Evolutionary conservation across 164 flowering plant genomes (phyloP).

Genomic region (Houttuynia cordata): DNA sequence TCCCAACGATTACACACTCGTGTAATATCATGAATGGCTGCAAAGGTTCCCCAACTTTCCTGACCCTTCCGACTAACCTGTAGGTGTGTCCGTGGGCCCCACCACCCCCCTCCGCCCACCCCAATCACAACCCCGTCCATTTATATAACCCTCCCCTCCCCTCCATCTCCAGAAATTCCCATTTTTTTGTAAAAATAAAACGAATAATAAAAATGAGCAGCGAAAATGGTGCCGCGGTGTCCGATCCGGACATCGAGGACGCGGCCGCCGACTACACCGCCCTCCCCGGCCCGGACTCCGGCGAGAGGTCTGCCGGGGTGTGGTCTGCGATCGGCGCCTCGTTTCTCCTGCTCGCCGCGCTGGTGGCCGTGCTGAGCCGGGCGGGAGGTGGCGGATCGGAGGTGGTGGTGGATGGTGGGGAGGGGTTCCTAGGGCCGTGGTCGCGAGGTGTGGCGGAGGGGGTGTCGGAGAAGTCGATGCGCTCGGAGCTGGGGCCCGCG

Average conservation of each 20-base stretch:
- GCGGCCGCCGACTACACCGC: background rate
- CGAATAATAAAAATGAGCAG: background rate
- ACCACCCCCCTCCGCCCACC: too few relatives aligned
- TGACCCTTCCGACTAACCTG: too few relatives aligned
- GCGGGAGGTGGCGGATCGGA: background rate
- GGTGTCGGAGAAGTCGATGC: conserved; percentile 13
- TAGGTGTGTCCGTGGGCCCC: too few relatives aligned
- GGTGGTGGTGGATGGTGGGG: background rate
- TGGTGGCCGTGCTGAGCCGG: background rate
- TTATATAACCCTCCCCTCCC: background rate
- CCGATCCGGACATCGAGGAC: background rate
- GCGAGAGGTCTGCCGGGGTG: background rate
- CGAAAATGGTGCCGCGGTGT: background rate
- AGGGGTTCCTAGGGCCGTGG: background rate
- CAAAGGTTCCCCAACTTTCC: too few relatives aligned
- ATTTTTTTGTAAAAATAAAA: too few relatives aligned
- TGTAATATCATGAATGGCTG: too few relatives aligned
- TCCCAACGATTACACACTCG: too few relatives aligned
- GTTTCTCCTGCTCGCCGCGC: background rate
- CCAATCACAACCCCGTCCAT: too few relatives aligned
- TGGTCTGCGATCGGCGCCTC: background rate
- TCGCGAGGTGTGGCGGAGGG: conserved; percentile 11
- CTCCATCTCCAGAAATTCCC: background rate
- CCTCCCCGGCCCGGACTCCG: background rate
- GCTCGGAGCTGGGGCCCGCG: background rate